Evolutionary conservation across 2,329 filamentous ascomycete species (phyloP), one percentile per base, ranked within the genome.

Genomic region (Aaosphaeria pasadenensis): DNA sequence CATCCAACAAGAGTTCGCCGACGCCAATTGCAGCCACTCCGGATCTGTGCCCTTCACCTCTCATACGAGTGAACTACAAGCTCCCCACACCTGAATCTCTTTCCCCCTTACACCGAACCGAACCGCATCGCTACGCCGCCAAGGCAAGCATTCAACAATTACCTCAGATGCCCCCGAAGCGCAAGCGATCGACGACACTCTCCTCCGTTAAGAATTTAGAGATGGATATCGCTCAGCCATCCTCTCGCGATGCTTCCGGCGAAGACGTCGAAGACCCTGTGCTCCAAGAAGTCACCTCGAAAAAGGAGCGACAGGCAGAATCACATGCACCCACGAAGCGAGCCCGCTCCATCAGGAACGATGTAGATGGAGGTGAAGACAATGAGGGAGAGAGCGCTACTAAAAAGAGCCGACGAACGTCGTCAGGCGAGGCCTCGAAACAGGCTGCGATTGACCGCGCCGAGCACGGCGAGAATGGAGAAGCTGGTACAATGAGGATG

Each of bases 181-280:
- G 91, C 73, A 96, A 96, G 81, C 85, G 91, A 70, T 82, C 80
- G 47, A 75, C 76, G 50, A 80, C 78, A 52, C 71, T 75, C 17
- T 69, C 77, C 56, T 77, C 70, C 30, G 70, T 75, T 53, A 74
- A 78, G 52, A 72, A 77, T 57, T 65, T 76, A 52, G 65, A 74
- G 58, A 74, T 80, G 49, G 79, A 86, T 64, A 77, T 84, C 43
- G 79, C 86, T 57, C 83, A 86, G 68, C 80, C 87, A 33, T 90
- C 88, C 13, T 91, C 89, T 33, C 83, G 88, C 66, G 89, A 95
- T 74, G 88, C 88, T 51, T 92, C 89, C 11, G 88, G 80, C 55
- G 89, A 95, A 73, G 89, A 92, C 67, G 85, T 83, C 61, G 85
- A 87, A 61, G 88, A 89, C 57, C 85, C 86, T 11, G 82, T 87